phyloP scores from a whole-genome alignment of 2,329 filamentous ascomycete genomes.

The Fusarium phyllophilum region DNA sequence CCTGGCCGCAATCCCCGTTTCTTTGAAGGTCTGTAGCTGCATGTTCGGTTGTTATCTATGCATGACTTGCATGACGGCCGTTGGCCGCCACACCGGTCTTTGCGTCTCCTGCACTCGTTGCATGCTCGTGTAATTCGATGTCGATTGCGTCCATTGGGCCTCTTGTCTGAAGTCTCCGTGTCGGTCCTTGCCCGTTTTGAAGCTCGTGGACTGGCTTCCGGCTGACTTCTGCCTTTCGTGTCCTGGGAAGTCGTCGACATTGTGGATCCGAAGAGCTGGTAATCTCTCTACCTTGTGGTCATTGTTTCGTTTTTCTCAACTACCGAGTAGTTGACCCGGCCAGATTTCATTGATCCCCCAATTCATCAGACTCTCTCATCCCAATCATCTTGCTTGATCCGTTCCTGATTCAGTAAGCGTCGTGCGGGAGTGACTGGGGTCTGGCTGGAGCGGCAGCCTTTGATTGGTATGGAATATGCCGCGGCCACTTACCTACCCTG shows the following conservation, averaged over 20 bases:
- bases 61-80: neutral
- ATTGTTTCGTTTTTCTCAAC: neutral
- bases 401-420: neutral
- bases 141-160: neutral
- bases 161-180: neutral
- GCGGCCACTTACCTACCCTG: neutral
- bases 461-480: neutral
- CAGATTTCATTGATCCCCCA: neutral
- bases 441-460: neutral
- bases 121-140: slow-evolving; percentile 13
- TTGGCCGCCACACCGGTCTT: slow-evolving; percentile 6
- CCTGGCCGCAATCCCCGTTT: neutral
- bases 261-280: neutral
- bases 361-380: neutral
- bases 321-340: neutral
- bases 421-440: neutral
- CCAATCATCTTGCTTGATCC: too few relatives aligned
- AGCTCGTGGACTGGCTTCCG: neutral
- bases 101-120: slow-evolving; percentile 3
- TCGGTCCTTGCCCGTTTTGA: slow-evolving; percentile 5
- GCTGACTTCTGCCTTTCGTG: neutral
- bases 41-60: neutral
- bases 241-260: neutral
- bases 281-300: too few relatives aligned
- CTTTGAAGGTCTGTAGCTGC: slow-evolving; percentile 14